phyloP scores from a whole-genome alignment of 2,329 filamentous ascomycete species.

The Oidium heveae region DNA sequence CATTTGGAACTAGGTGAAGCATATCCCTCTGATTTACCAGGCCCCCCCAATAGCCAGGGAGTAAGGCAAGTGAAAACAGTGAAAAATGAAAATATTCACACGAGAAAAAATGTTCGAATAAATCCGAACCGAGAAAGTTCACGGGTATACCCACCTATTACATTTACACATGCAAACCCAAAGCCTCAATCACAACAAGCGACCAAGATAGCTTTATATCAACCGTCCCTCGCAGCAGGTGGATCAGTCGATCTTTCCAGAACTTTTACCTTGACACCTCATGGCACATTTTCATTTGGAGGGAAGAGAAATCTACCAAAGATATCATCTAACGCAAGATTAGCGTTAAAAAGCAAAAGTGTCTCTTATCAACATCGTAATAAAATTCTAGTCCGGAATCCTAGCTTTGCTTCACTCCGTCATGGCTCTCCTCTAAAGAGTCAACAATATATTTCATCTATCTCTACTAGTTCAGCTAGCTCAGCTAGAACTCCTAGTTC shows the following conservation, averaged over 20 bases:
- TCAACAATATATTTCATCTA: background rate
- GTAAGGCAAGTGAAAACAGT: background rate
- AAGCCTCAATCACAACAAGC: too few relatives aligned
- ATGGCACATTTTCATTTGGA: constrained; percentile 1
- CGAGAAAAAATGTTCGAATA: background rate
- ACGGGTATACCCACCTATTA: background rate
- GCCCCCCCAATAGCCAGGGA: background rate
- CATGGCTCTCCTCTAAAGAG: background rate
- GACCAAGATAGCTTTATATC: background rate
- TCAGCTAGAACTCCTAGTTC: too few relatives aligned
- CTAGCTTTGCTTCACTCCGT: background rate
- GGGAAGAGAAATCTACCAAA: background rate
- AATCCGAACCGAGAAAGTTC: background rate
- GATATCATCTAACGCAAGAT: too few relatives aligned
- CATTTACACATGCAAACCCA: too few relatives aligned
- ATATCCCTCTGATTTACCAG: too few relatives aligned
- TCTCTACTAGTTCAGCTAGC: background rate
- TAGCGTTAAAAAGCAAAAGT: background rate
- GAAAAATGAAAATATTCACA: background rate
- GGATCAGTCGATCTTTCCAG: constrained; percentile 1
- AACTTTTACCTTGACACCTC: background rate
- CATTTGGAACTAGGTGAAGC: too few relatives aligned
- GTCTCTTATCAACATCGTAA: background rate
- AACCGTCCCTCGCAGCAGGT: background rate
- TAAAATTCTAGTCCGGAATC: background rate